Evolutionary conservation across 108 stramenopile species (phyloP), one percentile per base, ranked within the genome.

Genomic region (Cyclotella baltica): DNA sequence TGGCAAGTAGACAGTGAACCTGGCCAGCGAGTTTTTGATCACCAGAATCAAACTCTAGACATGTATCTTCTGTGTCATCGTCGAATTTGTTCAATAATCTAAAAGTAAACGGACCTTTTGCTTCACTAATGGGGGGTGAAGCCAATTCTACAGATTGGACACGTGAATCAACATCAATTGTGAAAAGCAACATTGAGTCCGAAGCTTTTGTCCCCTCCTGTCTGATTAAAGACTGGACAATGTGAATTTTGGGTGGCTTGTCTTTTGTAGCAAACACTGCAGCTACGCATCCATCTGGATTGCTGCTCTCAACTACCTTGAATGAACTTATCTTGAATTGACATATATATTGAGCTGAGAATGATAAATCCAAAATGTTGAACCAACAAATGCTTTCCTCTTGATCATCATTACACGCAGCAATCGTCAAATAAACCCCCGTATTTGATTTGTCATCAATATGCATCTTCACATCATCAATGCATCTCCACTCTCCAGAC

Each of bases 1-100:
- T 65, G 11, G 71, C 64, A 16, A 81, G 70, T 16, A 88, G 76
- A 28, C 72, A 78, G 19, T 88, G 89, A 30, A 89, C 72, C 11
- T 56, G 37, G 15, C 88, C 90, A 40, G 87, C 65, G 34, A 31
- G 4, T 29, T 31, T 20, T 59, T 76, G 62, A 22, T 69, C 68
- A 23, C 33, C 57, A 13, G 85, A 28, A 51, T 38, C 66, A 47
- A 79, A 83, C 27, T 81, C 81, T 68, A 20, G 53, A 55, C 48
- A 72, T 30, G 38, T 35, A 51, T 35, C 43, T 11, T 43, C 53
- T 8, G 34, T 36, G 4, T 65, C 48, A 25, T 51, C 50, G 33
- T 62, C 46, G n/a, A 29, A 16, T 30, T 40, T 62, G 9, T 34
- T 34, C 11, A 70, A 23, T 34, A 34, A 63, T 31, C 80, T 72